Conservation (phyloP, 768 basidiomycete species). For the Naganishia onofrii region DNA sequence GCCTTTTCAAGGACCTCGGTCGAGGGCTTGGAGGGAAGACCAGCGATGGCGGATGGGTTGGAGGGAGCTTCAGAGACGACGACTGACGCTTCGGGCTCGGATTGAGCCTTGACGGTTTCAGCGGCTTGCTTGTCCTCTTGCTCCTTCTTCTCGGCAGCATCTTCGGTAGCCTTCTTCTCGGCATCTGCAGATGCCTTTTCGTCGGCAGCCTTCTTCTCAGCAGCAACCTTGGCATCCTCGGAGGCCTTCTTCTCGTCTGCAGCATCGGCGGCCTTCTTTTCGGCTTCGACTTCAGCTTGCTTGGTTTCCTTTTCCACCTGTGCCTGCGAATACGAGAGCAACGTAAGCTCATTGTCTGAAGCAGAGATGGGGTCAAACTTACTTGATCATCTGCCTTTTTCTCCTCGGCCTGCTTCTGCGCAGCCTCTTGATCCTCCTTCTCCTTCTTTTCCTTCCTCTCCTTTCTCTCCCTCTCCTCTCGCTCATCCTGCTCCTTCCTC, state of each 20-base stretch:
- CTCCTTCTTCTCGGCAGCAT: slow-evolving; percentile 23
- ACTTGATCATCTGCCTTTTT: slow-evolving; percentile 54
- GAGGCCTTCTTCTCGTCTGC: slow-evolving; percentile 19
- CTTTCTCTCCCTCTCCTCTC: slow-evolving; percentile 52
- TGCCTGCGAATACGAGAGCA: slow-evolving; percentile 54
- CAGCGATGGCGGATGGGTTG: slow-evolving; percentile 16
- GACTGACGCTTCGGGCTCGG: slow-evolving; percentile 16
- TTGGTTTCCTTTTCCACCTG: slow-evolving; percentile 52
- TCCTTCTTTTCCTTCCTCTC: slow-evolving; percentile 51
- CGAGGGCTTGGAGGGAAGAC: slow-evolving; percentile 28
- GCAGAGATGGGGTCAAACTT: slow-evolving; percentile 56
- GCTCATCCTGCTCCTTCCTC: slow-evolving; percentile 43
- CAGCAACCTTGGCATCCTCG: slow-evolving; percentile 15
- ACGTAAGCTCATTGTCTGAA: slow-evolving; percentile 53
- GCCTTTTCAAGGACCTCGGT: slow-evolving; percentile 21
- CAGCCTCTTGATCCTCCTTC: slow-evolving; percentile 38
- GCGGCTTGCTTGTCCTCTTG: slow-evolving; percentile 31
- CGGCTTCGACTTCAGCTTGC: slow-evolving; percentile 36
- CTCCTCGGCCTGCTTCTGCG: slow-evolving; percentile 30
- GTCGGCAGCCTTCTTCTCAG: slow-evolving; percentile 35
- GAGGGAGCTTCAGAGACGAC: slow-evolving; percentile 27
- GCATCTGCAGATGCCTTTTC: slow-evolving; percentile 28
- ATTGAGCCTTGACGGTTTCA: slow-evolving; percentile 33
- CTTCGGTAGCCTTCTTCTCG: slow-evolving; percentile 32
- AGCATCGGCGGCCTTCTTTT: slow-evolving; percentile 35